Percentiles rank a stretch among this genome's conserved stretches.
Conservation (phyloP, 208 protist genomes). For the Wallacemonas collosoma region DNA sequence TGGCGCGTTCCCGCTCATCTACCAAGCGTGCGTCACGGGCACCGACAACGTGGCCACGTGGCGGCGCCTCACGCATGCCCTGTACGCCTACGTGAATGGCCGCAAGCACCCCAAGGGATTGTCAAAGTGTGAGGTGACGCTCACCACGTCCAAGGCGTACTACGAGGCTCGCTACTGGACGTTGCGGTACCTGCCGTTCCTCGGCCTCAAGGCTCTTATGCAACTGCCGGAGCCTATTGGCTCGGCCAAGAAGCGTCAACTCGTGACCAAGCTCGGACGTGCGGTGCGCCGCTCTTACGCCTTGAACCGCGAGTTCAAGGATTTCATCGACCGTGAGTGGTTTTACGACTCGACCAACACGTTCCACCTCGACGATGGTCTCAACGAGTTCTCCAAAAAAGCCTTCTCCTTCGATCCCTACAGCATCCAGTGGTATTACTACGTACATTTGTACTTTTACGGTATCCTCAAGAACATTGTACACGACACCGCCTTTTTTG, state of each 20-base stretch:
- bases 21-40: constrained; percentile 60
- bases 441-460: constrained; percentile 69
- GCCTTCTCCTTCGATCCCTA: constrained; percentile 65
- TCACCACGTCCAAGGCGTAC: constrained; percentile 44
- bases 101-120: constrained; percentile 53
- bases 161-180: constrained; percentile 52
- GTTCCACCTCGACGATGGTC: constrained; percentile 45
- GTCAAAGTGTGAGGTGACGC: constrained; percentile 29
- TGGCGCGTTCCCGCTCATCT: constrained; percentile 49
- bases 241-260: constrained; percentile 42
- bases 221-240: constrained; percentile 61
- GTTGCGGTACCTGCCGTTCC: constrained; percentile 66
- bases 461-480: constrained; percentile 79
- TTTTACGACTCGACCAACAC: constrained; percentile 50
- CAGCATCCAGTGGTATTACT: constrained; percentile 74
- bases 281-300: constrained; percentile 56
- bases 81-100: constrained; percentile 38
- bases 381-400: constrained; percentile 39
- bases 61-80: constrained; percentile 32
- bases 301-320: constrained; percentile 67
- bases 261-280: constrained; percentile 46
- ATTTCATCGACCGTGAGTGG: constrained; percentile 70
- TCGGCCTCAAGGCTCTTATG: constrained; percentile 35
- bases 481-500: constrained; percentile 41
- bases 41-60: constrained; percentile 58